Evolutionary conservation across 148 eudicot genomes (phyloP), one percentile per base, ranked within the genome.

Genomic region (Rhododendron ferrugineum): DNA sequence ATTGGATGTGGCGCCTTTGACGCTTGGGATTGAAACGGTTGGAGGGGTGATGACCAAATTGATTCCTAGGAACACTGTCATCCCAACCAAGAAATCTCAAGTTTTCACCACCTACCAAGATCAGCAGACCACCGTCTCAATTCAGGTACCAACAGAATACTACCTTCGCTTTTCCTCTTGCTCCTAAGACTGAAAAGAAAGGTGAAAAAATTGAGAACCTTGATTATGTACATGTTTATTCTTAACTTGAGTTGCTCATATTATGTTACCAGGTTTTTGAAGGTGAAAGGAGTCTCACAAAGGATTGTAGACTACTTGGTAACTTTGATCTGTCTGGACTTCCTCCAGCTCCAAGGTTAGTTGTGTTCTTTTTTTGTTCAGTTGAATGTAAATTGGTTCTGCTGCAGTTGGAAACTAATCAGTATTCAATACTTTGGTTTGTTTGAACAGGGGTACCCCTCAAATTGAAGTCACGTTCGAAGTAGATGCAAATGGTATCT

Each of bases 401-500:
- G 10, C 64, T 54, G 22, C 56, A 6, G 16, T 68, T 28, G 30
- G 58, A 37, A 74, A 5, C 22, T 74, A 76, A 89, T 88, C 77
- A 89, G 92, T 79, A 90, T 32, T 87, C 79, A 32, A 11, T 68
- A 52, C 15, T 85, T 62, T n/a, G 28, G 73, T 26, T n/a, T n/a
- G 28, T 85, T 30, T 79, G 18, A 84, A 86, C 90, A 94, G 97
- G 86, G 97, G 97, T 86, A 93, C 94, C 20, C 95, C 97, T 46
- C 95, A 93, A 32, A 94, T 94, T 42, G 94, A 94, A 85, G 97
- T 94, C 79, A 94, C 97, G 46, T 94, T 94, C 68, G 97, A 94
- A 84, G 97, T 91, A 2, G 95, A 94, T 42, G 95, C 93, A 86
- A 93, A 93, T 7, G 94, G 94, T 85, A 94, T 82, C 58, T 86